Evolutionary conservation across 1,284 basidiomycete genomes (phyloP).

Genomic region (Sphaerobolus stellatus): DNA sequence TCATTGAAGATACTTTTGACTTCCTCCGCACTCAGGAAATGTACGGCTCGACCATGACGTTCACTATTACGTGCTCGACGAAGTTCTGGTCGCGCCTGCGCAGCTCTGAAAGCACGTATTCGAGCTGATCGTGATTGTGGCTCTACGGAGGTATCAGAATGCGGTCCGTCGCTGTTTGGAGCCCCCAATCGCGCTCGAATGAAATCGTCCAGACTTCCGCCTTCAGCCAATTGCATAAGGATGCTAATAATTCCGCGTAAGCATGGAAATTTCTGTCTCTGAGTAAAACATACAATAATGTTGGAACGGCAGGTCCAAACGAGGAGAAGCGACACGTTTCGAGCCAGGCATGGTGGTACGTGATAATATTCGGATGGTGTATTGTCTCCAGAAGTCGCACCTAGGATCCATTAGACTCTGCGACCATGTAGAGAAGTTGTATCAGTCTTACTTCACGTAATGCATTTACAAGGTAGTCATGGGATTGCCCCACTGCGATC

Average conservation of each 20-base stretch:
- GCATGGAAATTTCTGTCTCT: slow-evolving; percentile 20
- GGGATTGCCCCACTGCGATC: slow-evolving; percentile 88
- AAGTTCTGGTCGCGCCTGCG: slow-evolving; percentile 41
- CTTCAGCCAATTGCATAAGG: slow-evolving; percentile 93
- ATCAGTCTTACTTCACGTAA: slow-evolving; percentile 63
- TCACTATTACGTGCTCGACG: slow-evolving; percentile 17
- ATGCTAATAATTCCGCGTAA: slow-evolving; percentile 48
- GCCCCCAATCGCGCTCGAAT: slow-evolving; percentile 71
- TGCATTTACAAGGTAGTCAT: slow-evolving; percentile 78
- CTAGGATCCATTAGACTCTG: slow-evolving; percentile 30
- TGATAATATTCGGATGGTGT: slow-evolving; percentile 89
- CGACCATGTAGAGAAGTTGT: neutral
- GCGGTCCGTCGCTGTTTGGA: slow-evolving; percentile 21
- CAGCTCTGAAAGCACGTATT: slow-evolving; percentile 72
- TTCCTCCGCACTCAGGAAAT: slow-evolving; percentile 80
- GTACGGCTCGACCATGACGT: slow-evolving; percentile 59
- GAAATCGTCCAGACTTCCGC: slow-evolving; percentile 79
- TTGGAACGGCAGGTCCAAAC: slow-evolving; percentile 81
- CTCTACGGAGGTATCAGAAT: slow-evolving; percentile 28
- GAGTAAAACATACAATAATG: slow-evolving; percentile 59
- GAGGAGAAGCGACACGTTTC: slow-evolving; percentile 81
- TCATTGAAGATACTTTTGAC: slow-evolving; percentile 74
- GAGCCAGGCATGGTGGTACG: slow-evolving; percentile 95
- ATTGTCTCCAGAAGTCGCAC: slow-evolving; percentile 83
- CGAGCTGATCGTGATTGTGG: slow-evolving; percentile 63